Evolutionary conservation across 257 asterid genomes (phyloP).

Genomic region (Gentiana dahurica): DNA sequence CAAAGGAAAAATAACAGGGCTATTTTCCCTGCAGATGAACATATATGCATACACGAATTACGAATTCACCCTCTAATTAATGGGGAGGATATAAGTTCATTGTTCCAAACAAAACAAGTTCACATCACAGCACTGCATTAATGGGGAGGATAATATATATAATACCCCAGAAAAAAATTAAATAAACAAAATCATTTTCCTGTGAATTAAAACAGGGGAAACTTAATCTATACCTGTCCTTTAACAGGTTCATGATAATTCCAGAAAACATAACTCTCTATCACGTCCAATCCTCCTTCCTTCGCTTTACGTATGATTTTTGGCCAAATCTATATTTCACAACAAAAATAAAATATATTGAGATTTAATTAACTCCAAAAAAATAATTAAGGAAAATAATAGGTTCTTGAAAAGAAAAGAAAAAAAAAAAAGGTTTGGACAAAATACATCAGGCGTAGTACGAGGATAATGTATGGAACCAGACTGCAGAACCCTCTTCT

Average conservation of each 20-base stretch:
- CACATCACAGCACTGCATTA: too few species aligned
- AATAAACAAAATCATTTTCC: too few species aligned
- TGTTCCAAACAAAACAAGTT: too few species aligned
- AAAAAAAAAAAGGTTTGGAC: not conserved
- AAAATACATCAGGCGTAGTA: slow-evolving; percentile 47
- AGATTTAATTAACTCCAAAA: slow-evolving; percentile 1
- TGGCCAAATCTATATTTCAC: slow-evolving; percentile 54
- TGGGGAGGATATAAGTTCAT: too few species aligned
- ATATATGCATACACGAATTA: too few species aligned
- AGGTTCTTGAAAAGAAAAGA: not conserved
- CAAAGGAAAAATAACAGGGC: too few species aligned
- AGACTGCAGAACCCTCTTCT: slow-evolving; percentile 62
- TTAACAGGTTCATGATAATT: slow-evolving; percentile 68
- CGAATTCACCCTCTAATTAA: too few species aligned
- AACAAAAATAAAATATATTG: not conserved
- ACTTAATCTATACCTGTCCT: slow-evolving; percentile 51
- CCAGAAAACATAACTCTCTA: slow-evolving; percentile 82
- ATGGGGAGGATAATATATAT: too few species aligned
- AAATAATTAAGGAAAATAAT: not conserved
- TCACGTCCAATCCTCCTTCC: slow-evolving; percentile 85
- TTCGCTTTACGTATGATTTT: slow-evolving; percentile 48
- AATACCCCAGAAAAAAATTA: too few species aligned
- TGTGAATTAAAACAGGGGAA: too few species aligned
- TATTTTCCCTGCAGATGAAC: too few species aligned
- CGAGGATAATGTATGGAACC: slow-evolving; percentile 84